Base-by-base conservation (phyloP, 139 green algal species). In the Micromonas pusilla region DNA sequence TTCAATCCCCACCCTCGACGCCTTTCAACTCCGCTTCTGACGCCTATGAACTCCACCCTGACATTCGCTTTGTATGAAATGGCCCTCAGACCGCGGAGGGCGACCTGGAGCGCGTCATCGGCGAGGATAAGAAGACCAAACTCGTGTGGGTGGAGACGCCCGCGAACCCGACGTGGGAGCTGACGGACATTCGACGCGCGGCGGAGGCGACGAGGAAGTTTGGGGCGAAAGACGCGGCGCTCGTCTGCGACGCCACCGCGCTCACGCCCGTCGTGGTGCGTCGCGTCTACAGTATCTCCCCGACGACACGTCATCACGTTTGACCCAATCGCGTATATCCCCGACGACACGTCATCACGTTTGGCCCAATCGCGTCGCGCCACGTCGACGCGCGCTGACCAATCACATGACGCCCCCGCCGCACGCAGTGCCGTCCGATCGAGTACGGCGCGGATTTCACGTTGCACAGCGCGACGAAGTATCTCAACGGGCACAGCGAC, bases 331-430 rank as follows among this genome's bases (percentile, higher is more conserved):
- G n/a, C n/a, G n/a, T n/a, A n/a, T n/a, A n/a, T n/a, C n/a, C n/a
- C n/a, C n/a, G n/a, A n/a, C n/a, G n/a, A n/a, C n/a, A n/a, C n/a
- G n/a, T n/a, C n/a, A n/a, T n/a, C n/a, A n/a, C n/a, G n/a, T n/a
- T n/a, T n/a, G n/a, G n/a, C n/a, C n/a, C n/a, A n/a, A n/a, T n/a
- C n/a, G n/a, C n/a, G n/a, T n/a, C n/a, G n/a, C n/a, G n/a, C n/a
- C n/a, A n/a, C n/a, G n/a, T n/a, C n/a, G n/a, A n/a, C n/a, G n/a
- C n/a, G n/a, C n/a, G n/a, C n/a, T n/a, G n/a, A n/a, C n/a, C n/a
- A n/a, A n/a, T n/a, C n/a, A 99, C 89, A 98, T 98, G 87, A 92
- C 82, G 79, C 97, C 98, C 86, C 91, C 99, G 87, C 86, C 91
- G 6, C 86, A 89, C n/a, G 3, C 37, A 90, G 0, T 94, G 93